phyloP scores from a whole-genome alignment of 176 grass and related monocot species.

The Ananas comosus region DNA sequence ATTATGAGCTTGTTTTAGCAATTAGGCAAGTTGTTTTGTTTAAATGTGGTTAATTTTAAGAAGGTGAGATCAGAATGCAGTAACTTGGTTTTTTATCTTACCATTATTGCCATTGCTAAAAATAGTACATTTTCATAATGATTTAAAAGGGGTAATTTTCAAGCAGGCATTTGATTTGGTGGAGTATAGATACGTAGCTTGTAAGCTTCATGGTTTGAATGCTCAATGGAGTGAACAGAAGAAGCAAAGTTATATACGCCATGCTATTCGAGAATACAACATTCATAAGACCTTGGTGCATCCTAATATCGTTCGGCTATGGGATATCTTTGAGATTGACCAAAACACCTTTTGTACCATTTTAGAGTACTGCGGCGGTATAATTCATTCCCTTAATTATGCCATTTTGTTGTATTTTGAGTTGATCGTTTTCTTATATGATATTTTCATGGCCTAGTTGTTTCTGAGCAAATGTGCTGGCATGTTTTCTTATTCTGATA shows the following conservation, averaged over 20 bases:
- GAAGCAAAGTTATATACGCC: conserved; percentile 94
- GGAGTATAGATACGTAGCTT: conserved; percentile 93
- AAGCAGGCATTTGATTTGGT: conserved; percentile 94
- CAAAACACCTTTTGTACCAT: conserved; percentile 98
- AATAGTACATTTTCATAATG: background rate
- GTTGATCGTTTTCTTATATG: background rate
- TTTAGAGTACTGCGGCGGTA: conserved; percentile 97
- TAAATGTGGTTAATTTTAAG: background rate
- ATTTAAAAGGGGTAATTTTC: conserved; percentile 22
- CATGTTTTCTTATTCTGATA: no score
- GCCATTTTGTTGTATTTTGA: background rate
- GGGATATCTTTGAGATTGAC: conserved; percentile 99
- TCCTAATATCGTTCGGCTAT: conserved; percentile 88
- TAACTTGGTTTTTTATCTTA: conserved; percentile 6
- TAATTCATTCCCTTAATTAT: conserved; percentile 11
- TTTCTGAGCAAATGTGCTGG: no score
- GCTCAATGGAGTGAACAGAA: conserved; percentile 98
- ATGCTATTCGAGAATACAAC: conserved; percentile 98
- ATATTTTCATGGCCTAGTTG: background rate
- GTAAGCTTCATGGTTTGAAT: conserved; percentile 98
- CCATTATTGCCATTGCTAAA: conserved; percentile 8
- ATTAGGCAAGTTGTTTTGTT: background rate
- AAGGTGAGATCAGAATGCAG: background rate
- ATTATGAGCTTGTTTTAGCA: background rate
- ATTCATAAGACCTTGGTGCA: conserved; percentile 99